Evolutionary conservation across 2,329 filamentous ascomycete genomes (phyloP).

Genomic region (Elsinoe batatas): DNA sequence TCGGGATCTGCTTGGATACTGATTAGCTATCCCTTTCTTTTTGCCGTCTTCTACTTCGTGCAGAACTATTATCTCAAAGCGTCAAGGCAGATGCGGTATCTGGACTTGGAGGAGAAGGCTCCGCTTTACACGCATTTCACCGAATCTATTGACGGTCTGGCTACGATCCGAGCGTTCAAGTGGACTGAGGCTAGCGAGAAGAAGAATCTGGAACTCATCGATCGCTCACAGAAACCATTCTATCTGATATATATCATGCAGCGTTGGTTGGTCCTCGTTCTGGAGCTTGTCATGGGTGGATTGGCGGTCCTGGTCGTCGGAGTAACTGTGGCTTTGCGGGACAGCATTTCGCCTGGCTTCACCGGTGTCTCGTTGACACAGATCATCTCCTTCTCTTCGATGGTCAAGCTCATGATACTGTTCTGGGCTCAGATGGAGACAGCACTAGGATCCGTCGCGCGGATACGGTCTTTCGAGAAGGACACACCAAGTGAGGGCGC

Average conservation of each 20-base stretch:
- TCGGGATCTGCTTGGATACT: constrained; percentile 32
- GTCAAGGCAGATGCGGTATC: constrained; percentile 39
- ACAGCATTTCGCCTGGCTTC: constrained; percentile 36
- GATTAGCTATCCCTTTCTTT: constrained; percentile 31
- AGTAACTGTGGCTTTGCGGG: constrained; percentile 25
- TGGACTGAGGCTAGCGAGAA: constrained; percentile 35
- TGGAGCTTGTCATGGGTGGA: constrained; percentile 31
- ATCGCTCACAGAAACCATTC: constrained; percentile 35
- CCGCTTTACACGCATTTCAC: constrained; percentile 44
- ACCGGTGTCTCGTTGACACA: constrained; percentile 44
- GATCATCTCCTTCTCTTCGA: constrained; percentile 42
- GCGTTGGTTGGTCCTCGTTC: constrained; percentile 34
- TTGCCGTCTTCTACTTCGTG: constrained; percentile 31
- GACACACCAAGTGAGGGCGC: constrained; percentile 27
- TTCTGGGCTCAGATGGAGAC: constrained; percentile 49
- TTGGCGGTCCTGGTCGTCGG: constrained; percentile 26
- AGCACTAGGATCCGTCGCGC: constrained; percentile 43
- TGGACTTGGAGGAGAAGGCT: constrained; percentile 44
- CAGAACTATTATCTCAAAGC: constrained; percentile 40
- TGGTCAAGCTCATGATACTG: constrained; percentile 37
- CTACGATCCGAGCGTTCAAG: constrained; percentile 44
- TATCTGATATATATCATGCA: constrained; percentile 38
- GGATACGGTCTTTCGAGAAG: constrained; percentile 39
- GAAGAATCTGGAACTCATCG: constrained; percentile 30
- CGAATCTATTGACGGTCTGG: constrained; percentile 40